Conservation (phyloP, 352 stramenopile species). For the Phytophthora europaea region DNA sequence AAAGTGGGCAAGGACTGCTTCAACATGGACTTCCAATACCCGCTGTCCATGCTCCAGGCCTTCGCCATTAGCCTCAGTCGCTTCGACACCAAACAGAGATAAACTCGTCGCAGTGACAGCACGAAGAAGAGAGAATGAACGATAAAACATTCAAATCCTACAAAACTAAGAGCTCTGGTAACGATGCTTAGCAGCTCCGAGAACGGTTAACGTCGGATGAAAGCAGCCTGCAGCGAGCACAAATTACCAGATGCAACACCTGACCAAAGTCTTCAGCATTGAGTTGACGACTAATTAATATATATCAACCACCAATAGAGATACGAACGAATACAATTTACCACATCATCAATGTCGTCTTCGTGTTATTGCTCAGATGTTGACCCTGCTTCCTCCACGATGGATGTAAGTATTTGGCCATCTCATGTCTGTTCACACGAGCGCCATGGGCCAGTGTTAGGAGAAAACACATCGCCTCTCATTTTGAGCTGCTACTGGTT, state of each 20-base stretch:
- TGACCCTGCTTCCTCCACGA: neutral
- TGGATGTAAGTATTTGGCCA: neutral
- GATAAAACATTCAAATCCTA: neutral
- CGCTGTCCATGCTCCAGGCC: constrained; percentile 92
- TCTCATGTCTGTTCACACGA: constrained; percentile 11
- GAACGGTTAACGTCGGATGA: too few relatives aligned
- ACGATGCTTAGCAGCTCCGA: too few relatives aligned
- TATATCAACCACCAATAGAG: neutral
- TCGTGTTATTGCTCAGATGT: constrained; percentile 23
- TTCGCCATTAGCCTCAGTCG: constrained; percentile 94
- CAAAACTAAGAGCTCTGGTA: neutral
- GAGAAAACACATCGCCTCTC: neutral
- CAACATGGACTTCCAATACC: constrained; percentile 96
- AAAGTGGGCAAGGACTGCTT: constrained; percentile 94
- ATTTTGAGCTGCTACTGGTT: constrained; percentile 10
- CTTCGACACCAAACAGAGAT: constrained; percentile 92
- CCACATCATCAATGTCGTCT: constrained; percentile 27
- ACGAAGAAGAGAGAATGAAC: neutral
- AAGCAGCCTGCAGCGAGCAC: too few relatives aligned
- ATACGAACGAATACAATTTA: constrained; percentile 24
- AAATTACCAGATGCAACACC: too few relatives aligned
- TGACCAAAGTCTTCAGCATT: too few relatives aligned
- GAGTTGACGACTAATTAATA: too few relatives aligned
- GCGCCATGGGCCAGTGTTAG: constrained; percentile 5
- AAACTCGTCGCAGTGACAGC: constrained; percentile 18